Evolutionary conservation across 2,329 filamentous ascomycete genomes (phyloP).

Genomic region (Colletotrichum sp.): DNA sequence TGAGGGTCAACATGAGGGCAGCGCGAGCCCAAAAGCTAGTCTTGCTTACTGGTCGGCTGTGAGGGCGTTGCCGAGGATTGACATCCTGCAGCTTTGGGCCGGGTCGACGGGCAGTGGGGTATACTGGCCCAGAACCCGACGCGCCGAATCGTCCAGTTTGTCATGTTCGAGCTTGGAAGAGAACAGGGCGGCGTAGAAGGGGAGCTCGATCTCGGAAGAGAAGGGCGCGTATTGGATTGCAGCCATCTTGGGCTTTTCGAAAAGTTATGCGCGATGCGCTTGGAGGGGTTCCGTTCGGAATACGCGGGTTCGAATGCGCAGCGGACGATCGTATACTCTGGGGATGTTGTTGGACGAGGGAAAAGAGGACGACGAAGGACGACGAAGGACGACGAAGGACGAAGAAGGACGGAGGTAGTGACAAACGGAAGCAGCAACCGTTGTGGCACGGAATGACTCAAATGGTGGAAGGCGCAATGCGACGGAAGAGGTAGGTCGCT

Average conservation of each 20-base stretch:
- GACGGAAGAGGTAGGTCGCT: conserved; percentile 4
- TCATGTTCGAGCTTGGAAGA: conserved; percentile 95
- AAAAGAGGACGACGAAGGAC: background rate
- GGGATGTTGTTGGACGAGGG: background rate
- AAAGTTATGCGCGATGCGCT: background rate
- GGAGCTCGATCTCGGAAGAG: conserved; percentile 91
- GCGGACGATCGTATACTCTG: background rate
- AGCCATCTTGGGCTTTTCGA: conserved; percentile 48
- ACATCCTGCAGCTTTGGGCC: conserved; percentile 84
- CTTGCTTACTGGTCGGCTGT: conserved; percentile 81
- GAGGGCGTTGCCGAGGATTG: conserved; percentile 86
- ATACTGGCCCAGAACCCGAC: conserved; percentile 86
- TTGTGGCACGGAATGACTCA: background rate
- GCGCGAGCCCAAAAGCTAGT: conserved; percentile 24
- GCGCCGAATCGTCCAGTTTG: conserved; percentile 92
- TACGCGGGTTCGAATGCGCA: background rate
- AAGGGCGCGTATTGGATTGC: conserved; percentile 81
- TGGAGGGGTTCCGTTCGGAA: background rate
- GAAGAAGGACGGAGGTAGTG: background rate
- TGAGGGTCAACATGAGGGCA: conserved; percentile 20
- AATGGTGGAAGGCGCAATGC: background rate
- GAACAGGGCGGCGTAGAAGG: conserved; percentile 93
- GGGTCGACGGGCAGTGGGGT: conserved; percentile 79
- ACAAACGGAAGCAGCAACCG: background rate
- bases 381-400: background rate